Base-by-base conservation (phyloP, 1,139 yeast genomes). In the Waltiozyma sp. region DNA sequence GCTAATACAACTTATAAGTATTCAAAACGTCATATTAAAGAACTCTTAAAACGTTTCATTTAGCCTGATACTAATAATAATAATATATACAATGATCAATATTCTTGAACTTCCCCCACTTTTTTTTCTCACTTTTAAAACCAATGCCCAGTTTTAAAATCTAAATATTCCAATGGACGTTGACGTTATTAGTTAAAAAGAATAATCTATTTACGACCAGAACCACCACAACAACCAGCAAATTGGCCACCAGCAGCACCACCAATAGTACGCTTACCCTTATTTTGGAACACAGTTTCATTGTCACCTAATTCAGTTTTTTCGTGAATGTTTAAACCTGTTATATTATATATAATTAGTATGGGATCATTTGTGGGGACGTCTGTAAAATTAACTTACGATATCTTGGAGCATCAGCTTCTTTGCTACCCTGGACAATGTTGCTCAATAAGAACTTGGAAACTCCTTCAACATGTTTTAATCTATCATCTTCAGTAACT, bases 221-320 rank as follows among this genome's bases (percentile, higher is more conserved):
- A 64, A 41, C 73, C 73, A 40, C 73, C 73, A 45, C 75, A 72
- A 50, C 76, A 69, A 35, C 73, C 72, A 38, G 65, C 45, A 16
- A 64, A 42, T 57, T 60, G 13, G 55, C 57, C 40, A 55, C 63
- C 26, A 59, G 51, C 14, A 63, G 59, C 38, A 24, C 41, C 24
- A 46, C 46, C 57, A 51, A 50, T 63, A 61, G 36, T 64, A 50
- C 51, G 60, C 60, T 53, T 72, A 73, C 45, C 45, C 46, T 57
- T 61, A 53, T 72, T 75, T 11, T 33, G 16, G 19, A 33, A 33
- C 43, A 77, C 64, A 39, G 70, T 64, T 18, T 78, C 95, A 60
- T 91, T 91, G 58, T 88, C 96, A 14, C 97, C 97, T 43, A 89
- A 69, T 61, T 91, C 97, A 0, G 94, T 85, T 42, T 82, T 76